Evolutionary conservation across 139 green algal genomes (phyloP).

Genomic region (Chlorella sp.): DNA sequence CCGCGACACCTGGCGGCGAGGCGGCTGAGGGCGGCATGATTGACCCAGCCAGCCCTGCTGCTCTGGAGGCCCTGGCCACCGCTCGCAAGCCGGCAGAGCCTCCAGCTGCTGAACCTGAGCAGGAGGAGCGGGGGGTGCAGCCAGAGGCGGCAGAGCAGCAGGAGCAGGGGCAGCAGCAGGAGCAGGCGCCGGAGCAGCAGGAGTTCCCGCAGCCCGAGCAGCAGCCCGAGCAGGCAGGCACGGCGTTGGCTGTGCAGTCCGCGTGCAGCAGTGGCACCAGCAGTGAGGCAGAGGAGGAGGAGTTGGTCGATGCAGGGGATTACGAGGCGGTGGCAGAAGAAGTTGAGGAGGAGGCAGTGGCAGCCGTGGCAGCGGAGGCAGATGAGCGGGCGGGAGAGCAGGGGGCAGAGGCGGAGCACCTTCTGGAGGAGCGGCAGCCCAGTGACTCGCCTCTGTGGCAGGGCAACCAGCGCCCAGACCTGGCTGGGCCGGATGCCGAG

Average conservation of each 20-base stretch:
- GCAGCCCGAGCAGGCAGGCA: neutral
- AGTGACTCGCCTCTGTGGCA: conserved; percentile 9
- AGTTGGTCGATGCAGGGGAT: no score
- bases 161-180: neutral
- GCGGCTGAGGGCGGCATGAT: neutral
- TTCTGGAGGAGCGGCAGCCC: neutral
- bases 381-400: neutral
- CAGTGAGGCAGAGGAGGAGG: neutral
- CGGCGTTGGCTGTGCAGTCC: neutral
- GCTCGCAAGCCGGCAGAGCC: no score
- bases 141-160: neutral
- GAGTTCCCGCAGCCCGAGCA: neutral
- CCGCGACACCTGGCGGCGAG: neutral
- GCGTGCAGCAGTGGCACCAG: neutral
- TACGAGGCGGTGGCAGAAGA: no score
- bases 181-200: neutral
- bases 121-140: no score
- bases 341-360: neutral
- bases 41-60: neutral
- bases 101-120: no score
- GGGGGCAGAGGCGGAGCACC: neutral
- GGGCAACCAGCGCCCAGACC: neutral
- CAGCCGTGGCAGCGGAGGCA: neutral
- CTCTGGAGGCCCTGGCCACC: neutral
- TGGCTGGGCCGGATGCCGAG: neutral